Conservation (phyloP, 257 asterid genomes). For the Jaltomata sinuosa region DNA sequence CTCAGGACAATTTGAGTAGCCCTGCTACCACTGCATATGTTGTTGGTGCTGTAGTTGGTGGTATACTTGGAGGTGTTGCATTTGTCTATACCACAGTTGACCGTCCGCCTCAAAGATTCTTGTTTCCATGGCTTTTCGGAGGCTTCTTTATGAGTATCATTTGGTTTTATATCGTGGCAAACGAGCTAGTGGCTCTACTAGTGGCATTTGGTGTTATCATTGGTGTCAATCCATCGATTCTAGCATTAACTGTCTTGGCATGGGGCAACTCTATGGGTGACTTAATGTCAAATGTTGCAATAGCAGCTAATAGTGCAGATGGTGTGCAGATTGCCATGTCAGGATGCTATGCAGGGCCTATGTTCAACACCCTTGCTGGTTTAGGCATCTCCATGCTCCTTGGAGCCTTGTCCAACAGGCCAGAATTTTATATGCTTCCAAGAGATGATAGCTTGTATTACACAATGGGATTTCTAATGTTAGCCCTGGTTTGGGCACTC, state of each 20-base stretch:
- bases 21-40: conserved; percentile 14
- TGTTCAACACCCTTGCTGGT: conserved; percentile 75
- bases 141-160: conserved; percentile 75
- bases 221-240: conserved; percentile 42
- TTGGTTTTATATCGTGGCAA: conserved; percentile 75
- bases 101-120: conserved; percentile 39
- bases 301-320: conserved; percentile 48
- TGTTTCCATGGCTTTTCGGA: conserved; percentile 65
- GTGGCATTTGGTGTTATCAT: conserved; percentile 53
- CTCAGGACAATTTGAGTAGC: neutral
- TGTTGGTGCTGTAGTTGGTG: conserved; percentile 24
- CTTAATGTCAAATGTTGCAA: conserved; percentile 65
- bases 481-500: conserved; percentile 60
- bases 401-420: conserved; percentile 51
- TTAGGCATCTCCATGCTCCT: conserved; percentile 62
- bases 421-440: conserved; percentile 40
- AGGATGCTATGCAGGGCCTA: conserved; percentile 80
- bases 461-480: conserved; percentile 47
- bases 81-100: conserved; percentile 25
- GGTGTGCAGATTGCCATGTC: conserved; percentile 84
- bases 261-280: conserved; percentile 97
- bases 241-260: conserved; percentile 60
- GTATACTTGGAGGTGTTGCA: conserved; percentile 41
- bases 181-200: conserved; percentile 64
- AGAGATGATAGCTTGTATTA: conserved; percentile 51